A percentile compares a stretch with the other conserved stretches of the same genome.
Conservation (phyloP, 257 asterid species). For the Scutellaria minor region DNA sequence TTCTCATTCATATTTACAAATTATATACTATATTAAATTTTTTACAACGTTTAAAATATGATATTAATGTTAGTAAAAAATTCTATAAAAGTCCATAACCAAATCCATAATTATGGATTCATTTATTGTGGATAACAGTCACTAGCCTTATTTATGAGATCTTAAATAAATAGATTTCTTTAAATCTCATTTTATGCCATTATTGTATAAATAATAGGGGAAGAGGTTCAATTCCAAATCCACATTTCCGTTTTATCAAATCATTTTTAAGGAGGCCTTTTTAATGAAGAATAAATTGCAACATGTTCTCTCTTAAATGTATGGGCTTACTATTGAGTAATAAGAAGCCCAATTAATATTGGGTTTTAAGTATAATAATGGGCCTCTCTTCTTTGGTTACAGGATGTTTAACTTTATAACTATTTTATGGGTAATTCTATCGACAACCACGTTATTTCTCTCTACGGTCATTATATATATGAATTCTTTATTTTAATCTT, state of each 20-base stretch:
- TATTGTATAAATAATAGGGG: background rate
- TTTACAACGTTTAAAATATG: slow-evolving; percentile 6
- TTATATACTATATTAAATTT: background rate
- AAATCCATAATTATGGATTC: background rate
- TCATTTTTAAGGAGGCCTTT: too few relatives aligned
- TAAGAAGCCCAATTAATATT: background rate
- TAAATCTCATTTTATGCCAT: background rate
- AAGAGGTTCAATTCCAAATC: background rate
- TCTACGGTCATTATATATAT: too few relatives aligned
- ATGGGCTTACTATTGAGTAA: background rate
- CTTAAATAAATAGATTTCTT: background rate
- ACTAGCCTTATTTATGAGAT: background rate
- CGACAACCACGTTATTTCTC: too few relatives aligned
- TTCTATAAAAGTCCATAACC: background rate
- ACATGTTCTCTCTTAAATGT: background rate
- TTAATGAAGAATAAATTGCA: background rate
- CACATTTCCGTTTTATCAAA: background rate
- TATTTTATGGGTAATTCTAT: background rate
- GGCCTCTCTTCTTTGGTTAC: background rate
- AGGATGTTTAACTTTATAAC: background rate
- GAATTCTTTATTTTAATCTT: too few relatives aligned
- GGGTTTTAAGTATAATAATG: background rate
- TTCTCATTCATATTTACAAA: background rate
- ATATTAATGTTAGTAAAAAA: background rate
- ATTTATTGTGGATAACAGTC: background rate